phyloP scores from a whole-genome alignment of 257 asterid species.

The Solanum bukasovii region DNA sequence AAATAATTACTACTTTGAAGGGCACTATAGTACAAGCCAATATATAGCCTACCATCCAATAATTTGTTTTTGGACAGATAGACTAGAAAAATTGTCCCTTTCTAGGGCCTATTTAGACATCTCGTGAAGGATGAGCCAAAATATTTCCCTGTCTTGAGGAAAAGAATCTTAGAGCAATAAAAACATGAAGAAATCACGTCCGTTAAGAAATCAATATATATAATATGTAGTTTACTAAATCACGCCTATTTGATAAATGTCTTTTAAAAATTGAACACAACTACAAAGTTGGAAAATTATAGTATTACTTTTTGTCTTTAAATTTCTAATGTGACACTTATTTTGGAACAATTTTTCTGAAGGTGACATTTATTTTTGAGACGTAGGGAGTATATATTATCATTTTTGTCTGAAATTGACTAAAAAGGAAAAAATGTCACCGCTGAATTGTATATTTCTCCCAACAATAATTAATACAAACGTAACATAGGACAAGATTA shows the following conservation, averaged over 20 bases:
- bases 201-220: neutral
- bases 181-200: no score
- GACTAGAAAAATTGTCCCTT: neutral
- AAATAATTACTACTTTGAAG: neutral
- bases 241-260: no score
- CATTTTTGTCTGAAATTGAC: neutral
- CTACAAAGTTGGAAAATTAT: no score
- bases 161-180: conserved; percentile 9
- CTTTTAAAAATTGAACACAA: no score
- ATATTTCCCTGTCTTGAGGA: conserved; percentile 19
- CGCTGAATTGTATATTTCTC: no score
- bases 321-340: neutral
- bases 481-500: conserved; percentile 9
- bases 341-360: no score
- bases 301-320: neutral
- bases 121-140: conserved; percentile 53
- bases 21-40: neutral
- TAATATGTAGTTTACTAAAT: no score
- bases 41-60: neutral
- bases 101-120: conserved; percentile 3
- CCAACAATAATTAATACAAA: neutral
- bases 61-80: neutral
- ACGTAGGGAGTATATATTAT: no score
- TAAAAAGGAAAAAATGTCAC: neutral
- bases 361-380: neutral